A percentile compares a stretch with the other conserved stretches of the same genome.
Conservation (phyloP, 139 green algal species). For the Tetraselmis chui region DNA sequence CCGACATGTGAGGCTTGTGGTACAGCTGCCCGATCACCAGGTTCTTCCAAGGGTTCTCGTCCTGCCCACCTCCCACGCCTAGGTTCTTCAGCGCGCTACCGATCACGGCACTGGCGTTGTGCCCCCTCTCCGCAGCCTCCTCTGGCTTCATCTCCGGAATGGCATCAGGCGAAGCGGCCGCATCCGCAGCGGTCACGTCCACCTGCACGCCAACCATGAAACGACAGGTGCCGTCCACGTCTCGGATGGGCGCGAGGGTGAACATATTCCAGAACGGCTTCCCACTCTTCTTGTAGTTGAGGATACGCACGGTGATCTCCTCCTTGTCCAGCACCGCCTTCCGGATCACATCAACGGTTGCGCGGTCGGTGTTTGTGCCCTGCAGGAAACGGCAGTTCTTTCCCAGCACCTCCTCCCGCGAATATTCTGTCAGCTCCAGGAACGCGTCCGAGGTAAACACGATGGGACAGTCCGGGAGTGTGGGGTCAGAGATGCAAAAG, state of each 20-base stretch:
- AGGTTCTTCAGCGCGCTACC: conserved; percentile 43
- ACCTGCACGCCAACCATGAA: conserved; percentile 93
- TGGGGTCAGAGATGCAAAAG: conserved; percentile 94
- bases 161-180: conserved; percentile 14
- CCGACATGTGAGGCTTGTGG: conserved; percentile 43
- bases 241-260: conserved; percentile 83
- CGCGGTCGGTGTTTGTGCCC: conserved; percentile 73
- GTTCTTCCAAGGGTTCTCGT: conserved; percentile 55
- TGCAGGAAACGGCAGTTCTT: conserved; percentile 83
- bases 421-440: conserved; percentile 88
- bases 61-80: no score
- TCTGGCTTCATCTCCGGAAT: no score
- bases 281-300: conserved; percentile 91
- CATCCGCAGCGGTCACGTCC: conserved; percentile 28
- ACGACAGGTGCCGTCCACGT: conserved; percentile 64
- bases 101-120: conserved; percentile 38
- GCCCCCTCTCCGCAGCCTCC: conserved; percentile 27
- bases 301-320: conserved; percentile 81
- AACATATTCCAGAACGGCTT: conserved; percentile 97
- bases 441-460: conserved; percentile 90
- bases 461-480: conserved; percentile 94
- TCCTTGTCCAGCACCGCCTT: conserved; percentile 56
- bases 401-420: no score
- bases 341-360: conserved; percentile 69
- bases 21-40: conserved; percentile 34